Percentiles rank a stretch among this genome's conserved stretches.
Conservation (phyloP, 2,329 filamentous ascomycete genomes). For the Venturiaceae sp. region DNA sequence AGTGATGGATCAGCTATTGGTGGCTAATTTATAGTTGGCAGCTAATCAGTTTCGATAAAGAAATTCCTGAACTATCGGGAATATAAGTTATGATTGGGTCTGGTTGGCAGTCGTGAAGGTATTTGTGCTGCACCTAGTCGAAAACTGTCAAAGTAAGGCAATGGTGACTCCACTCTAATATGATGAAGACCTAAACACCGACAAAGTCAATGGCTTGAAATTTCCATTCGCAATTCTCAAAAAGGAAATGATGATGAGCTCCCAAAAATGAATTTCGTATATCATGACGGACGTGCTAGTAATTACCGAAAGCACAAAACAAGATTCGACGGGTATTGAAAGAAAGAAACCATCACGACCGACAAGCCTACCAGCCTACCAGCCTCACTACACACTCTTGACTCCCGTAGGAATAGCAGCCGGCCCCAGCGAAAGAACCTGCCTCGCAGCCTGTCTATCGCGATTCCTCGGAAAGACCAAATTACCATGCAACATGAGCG, state of each 20-base stretch:
- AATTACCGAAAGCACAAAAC: background rate
- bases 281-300: background rate
- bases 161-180: background rate
- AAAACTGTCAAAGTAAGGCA: no score
- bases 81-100: no score
- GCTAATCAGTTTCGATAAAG: no score
- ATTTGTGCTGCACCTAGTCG: no score
- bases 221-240: no score
- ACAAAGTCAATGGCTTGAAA: background rate
- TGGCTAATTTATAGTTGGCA: no score
- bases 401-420: background rate
- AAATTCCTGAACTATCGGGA: no score
- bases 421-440: background rate
- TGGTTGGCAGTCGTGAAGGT: no score
- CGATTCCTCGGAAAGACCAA: background rate
- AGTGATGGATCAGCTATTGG: no score
- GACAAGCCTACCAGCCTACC: no score
- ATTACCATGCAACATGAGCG: slow-evolving; percentile 7
- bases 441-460: background rate
- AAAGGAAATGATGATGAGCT: background rate
- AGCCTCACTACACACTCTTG: background rate
- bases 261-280: background rate
- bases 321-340: background rate
- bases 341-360: background rate
- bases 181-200: background rate